A percentile compares a stretch with the other conserved stretches of the same genome.
Conservation (phyloP, 1,139 yeast species). For the Zygoascus hellenicus region DNA sequence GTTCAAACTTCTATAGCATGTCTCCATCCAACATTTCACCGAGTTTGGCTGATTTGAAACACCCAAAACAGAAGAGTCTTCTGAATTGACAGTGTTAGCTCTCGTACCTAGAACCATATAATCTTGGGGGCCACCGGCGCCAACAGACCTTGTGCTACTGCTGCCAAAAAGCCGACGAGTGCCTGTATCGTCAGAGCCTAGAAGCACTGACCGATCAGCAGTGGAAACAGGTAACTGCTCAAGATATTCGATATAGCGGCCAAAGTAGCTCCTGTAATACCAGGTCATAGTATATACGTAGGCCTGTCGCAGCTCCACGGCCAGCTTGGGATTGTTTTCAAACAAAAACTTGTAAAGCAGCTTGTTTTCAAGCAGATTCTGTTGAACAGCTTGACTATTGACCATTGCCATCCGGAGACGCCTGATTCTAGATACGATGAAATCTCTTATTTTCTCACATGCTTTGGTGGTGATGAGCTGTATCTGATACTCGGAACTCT, state of each 20-base stretch:
- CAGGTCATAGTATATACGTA: constrained; percentile 85
- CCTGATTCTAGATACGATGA: constrained; percentile 58
- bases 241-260: constrained; percentile 70
- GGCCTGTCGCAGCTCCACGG: constrained; percentile 71
- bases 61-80: constrained; percentile 62
- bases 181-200: constrained; percentile 39
- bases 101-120: constrained; percentile 56
- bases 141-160: constrained; percentile 9
- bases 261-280: constrained; percentile 80
- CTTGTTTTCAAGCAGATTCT: constrained; percentile 51
- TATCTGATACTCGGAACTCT: constrained; percentile 37
- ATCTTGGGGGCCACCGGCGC: constrained; percentile 29
- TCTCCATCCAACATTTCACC: constrained; percentile 62
- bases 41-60: constrained; percentile 80
- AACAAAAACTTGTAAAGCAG: constrained; percentile 57
- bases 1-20: constrained; percentile 66
- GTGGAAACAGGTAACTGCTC: constrained; percentile 53
- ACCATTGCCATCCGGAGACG: constrained; percentile 47
- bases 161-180: constrained; percentile 7
- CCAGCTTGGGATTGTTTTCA: constrained; percentile 54
- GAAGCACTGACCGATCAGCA: constrained; percentile 48
- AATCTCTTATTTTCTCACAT: constrained; percentile 71
- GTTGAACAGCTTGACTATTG: constrained; percentile 70
- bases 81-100: constrained; percentile 46
- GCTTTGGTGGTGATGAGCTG: constrained; percentile 46